Percentiles rank a stretch among this genome's conserved stretches.
Conservation (phyloP, 1,284 basidiomycete species). For the Cryptococcus depauperatus region DNA sequence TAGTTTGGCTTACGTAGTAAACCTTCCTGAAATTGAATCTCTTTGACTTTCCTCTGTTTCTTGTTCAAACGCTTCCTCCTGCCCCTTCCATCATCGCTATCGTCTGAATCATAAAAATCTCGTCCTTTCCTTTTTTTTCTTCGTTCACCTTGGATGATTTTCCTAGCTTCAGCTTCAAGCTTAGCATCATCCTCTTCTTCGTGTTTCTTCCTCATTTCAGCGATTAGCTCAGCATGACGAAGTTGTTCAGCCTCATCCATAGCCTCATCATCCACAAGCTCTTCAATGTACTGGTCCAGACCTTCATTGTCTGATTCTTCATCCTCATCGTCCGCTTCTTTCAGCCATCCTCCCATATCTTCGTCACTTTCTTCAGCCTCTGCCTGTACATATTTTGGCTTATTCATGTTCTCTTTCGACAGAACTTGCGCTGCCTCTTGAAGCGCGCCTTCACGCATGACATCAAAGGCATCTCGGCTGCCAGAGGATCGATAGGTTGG, state of each 20-base stretch:
- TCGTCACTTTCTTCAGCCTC: constrained; percentile 42
- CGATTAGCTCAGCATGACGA: constrained; percentile 23
- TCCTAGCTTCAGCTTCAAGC: constrained; percentile 29
- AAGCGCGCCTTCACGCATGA: too few relatives aligned
- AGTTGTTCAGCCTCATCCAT: constrained; percentile 24
- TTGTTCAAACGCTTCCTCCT: constrained; percentile 16
- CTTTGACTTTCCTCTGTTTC: constrained; percentile 22
- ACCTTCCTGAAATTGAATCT: constrained; percentile 25
- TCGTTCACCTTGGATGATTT: constrained; percentile 32
- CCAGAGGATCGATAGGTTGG: too few relatives aligned
- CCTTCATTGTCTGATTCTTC: constrained; percentile 30
- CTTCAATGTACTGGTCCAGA: constrained; percentile 26
- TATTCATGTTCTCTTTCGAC: not conserved
- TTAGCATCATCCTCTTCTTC: constrained; percentile 30
- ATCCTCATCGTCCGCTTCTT: constrained; percentile 17
- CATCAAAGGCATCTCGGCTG: too few relatives aligned
- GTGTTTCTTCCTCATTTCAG: constrained; percentile 22
- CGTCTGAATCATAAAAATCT: constrained; percentile 32
- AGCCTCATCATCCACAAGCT: constrained; percentile 31
- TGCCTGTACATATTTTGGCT: constrained; percentile 20
- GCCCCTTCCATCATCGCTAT: constrained; percentile 19
- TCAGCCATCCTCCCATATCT: constrained; percentile 25
- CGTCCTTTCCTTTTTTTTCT: constrained; percentile 24
- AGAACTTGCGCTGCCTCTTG: too few relatives aligned
- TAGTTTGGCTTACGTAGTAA: constrained; percentile 15